phyloP scores from a whole-genome alignment of 495 filamentous ascomycete genomes.

The Aspergillus conjunctus region DNA sequence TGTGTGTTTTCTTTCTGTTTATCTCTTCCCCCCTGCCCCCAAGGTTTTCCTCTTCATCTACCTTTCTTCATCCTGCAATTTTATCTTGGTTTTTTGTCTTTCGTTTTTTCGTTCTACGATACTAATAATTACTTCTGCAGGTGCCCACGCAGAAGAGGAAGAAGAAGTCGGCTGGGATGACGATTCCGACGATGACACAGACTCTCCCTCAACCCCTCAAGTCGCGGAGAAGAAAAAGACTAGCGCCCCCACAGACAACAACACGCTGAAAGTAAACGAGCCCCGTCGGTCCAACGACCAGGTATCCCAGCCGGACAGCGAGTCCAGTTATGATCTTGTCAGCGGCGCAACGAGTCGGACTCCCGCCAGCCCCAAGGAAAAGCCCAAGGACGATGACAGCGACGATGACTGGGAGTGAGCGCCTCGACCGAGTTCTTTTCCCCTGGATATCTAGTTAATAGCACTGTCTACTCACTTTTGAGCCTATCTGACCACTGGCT shows the following conservation, averaged over 20 bases:
- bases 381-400: constrained; percentile 58
- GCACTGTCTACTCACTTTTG: not conserved
- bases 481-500: constrained; percentile 24
- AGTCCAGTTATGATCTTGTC: constrained; percentile 91
- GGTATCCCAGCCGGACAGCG: constrained; percentile 81
- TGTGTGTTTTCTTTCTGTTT: constrained; percentile 18
- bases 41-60: constrained; percentile 19
- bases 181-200: constrained; percentile 66
- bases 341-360: constrained; percentile 82
- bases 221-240: constrained; percentile 25
- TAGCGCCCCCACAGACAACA: constrained; percentile 35
- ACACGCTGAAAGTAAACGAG: constrained; percentile 58
- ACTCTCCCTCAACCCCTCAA: constrained; percentile 55
- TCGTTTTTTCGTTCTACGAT: not conserved
- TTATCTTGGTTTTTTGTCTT: no score
- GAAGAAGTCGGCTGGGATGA: constrained; percentile 88
- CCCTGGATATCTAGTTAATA: not conserved
- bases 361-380: constrained; percentile 73
- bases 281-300: constrained; percentile 82
- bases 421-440: not conserved
- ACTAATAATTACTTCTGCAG: constrained; percentile 29
- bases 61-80: not conserved
- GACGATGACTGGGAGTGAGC: constrained; percentile 84
- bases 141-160: constrained; percentile 62
- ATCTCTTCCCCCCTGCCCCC: not conserved